A percentile compares a stretch with the other conserved stretches of the same genome.
phyloP scores from a whole-genome alignment of 1,284 basidiomycete genomes.

The Moesziomyces sp. region DNA sequence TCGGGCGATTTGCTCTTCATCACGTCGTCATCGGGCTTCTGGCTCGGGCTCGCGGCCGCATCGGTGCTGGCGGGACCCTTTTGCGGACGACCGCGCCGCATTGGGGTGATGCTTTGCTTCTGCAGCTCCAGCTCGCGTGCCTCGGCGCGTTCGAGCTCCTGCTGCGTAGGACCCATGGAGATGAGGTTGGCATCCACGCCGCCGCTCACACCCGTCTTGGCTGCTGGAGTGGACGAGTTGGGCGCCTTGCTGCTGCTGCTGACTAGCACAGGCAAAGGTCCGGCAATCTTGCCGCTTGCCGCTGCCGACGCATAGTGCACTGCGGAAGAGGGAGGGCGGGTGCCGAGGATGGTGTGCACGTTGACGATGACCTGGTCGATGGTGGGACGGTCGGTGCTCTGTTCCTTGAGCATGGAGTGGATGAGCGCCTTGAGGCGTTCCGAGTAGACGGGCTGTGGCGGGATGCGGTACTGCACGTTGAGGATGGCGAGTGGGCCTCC shows the following conservation, averaged over 20 bases:
- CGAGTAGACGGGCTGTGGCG: constrained; percentile 84
- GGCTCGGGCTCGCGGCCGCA: constrained; percentile 8
- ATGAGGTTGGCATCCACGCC: constrained; percentile 46
- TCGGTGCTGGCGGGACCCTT: constrained; percentile 32
- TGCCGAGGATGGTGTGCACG: constrained; percentile 56
- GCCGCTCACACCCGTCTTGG: constrained; percentile 7
- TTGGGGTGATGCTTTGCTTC: constrained; percentile 65
- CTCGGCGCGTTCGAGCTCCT: constrained; percentile 47
- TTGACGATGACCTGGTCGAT: constrained; percentile 57
- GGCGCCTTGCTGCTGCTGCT: constrained; percentile 8
- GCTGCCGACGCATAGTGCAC: constrained; percentile 49
- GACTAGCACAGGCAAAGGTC: constrained; percentile 32
- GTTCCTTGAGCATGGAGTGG: constrained; percentile 67
- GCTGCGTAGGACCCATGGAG: constrained; percentile 40
- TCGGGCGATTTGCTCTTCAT: constrained; percentile 13
- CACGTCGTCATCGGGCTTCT: constrained; percentile 12
- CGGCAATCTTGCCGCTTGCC: constrained; percentile 43
- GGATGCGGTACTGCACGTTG: constrained; percentile 86
- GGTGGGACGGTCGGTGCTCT: constrained; percentile 51
- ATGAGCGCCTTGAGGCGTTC: constrained; percentile 85
- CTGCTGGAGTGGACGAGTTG: neutral
- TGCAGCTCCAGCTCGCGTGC: constrained; percentile 46
- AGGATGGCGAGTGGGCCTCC: constrained; percentile 93
- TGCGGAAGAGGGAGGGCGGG: constrained; percentile 42
- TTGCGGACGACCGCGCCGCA: constrained; percentile 68